Percentiles rank a stretch among this genome's conserved stretches.
These are phyloP conservation scores for Aphanomyces stellatus DNA, from an alignment of 352 stramenopile species.

Conservation along the genomic window DNA sequence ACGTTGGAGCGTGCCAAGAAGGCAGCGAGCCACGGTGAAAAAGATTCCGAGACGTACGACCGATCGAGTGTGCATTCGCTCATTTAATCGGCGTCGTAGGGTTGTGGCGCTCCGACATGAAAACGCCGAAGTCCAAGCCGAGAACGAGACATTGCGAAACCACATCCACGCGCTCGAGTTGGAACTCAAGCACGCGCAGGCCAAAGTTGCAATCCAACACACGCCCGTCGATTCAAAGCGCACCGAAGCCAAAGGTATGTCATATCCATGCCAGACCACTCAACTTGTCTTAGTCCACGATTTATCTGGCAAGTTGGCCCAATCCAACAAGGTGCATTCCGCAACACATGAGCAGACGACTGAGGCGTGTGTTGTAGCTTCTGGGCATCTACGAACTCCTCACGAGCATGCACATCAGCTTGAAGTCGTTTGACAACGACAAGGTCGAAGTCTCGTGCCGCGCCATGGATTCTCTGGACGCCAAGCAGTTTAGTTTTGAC, in stretches of 20 bases:
- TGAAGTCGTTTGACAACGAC: constrained; percentile 49
- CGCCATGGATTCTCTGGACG: constrained; percentile 51
- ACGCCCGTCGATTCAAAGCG: not conserved
- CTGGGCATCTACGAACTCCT: constrained; percentile 69
- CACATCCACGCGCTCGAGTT: constrained; percentile 37
- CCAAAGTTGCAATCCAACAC: not conserved
- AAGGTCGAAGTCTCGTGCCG: constrained; percentile 54
- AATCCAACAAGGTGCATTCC: constrained; percentile 56
- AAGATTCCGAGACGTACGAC: constrained; percentile 21
- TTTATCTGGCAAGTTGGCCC: constrained; percentile 42
- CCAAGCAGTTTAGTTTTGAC: constrained; percentile 67
- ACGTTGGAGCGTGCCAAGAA: constrained; percentile 40
- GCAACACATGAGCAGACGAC: not conserved
- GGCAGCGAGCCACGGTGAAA: constrained; percentile 24
- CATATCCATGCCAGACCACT: no score
- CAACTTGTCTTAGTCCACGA: no score
- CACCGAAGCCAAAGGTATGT: not conserved
- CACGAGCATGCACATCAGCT: constrained; percentile 62
- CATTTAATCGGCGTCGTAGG: constrained; percentile 4
- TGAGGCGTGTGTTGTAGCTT: constrained; percentile 31
- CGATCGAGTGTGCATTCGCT: not conserved
- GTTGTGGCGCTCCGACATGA: constrained; percentile 5
- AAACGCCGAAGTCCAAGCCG: constrained; percentile 16
- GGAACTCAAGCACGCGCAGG: constrained; percentile 28
- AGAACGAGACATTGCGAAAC: constrained; percentile 32